Conservation (phyloP, 441 rosid species). For the Syzygium malaccense region DNA sequence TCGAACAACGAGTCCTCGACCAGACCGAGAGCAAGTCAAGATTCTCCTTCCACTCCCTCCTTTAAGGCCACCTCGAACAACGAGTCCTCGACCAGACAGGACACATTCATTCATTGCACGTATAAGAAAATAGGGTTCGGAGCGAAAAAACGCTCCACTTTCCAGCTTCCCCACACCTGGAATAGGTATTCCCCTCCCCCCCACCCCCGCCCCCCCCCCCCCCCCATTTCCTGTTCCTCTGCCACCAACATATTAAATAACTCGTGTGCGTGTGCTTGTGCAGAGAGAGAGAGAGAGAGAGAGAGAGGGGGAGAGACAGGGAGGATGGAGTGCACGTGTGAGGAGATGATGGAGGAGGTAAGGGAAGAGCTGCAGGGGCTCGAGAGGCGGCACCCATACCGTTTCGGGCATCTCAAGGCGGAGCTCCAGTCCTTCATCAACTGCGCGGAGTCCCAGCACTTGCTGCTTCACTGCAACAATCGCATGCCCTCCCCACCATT, state of each 20-base stretch:
- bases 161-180: not conserved
- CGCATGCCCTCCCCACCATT: not conserved
- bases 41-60: not conserved
- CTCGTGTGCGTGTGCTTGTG: not conserved
- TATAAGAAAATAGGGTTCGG: not conserved
- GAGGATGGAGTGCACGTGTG: not conserved
- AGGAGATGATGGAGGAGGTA: constrained; percentile 27
- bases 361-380: constrained; percentile 33
- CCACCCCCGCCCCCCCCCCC: too few relatives aligned
- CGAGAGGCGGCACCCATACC: constrained; percentile 27
- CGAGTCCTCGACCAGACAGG: not conserved
- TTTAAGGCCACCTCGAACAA: not conserved
- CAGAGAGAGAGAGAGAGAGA: not conserved
- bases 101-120: not conserved
- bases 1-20: not conserved
- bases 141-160: not conserved
- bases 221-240: not conserved
- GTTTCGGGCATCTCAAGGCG: constrained; percentile 24
- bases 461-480: not conserved
- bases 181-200: not conserved
- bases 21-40: not conserved
- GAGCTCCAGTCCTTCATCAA: constrained; percentile 33
- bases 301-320: not conserved
- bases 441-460: constrained; percentile 13
- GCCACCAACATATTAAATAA: not conserved